Evolutionary conservation across 768 basidiomycete genomes (phyloP), one percentile per base, ranked within the genome.

Genomic region (Dacryopinax spathularia): DNA sequence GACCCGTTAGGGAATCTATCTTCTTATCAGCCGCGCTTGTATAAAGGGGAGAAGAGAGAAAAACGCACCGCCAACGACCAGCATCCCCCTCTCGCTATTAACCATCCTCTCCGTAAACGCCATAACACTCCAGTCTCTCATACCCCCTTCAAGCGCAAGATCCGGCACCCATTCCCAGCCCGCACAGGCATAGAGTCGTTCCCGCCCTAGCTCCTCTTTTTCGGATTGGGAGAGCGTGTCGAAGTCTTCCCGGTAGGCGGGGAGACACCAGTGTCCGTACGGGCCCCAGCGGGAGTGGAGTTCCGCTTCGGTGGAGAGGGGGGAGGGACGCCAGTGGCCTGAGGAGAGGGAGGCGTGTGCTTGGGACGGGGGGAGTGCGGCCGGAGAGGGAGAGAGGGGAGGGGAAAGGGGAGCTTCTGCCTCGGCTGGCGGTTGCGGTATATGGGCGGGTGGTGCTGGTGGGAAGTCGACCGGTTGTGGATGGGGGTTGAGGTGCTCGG

Each of bases 151-250:
- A n/a, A n/a, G n/a, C n/a, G n/a, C n/a, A n/a, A n/a, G n/a, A 13
- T 56, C 48, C 4, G 48, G 48, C 48, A 56, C 48, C 48, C 48
- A 56, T 29, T 56, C 48, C 48, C 48, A 56, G 25, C 48, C 48
- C 48, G 25, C 48, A 56, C 48, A 3, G 29, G 3, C 25, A 56
- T 29, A 3, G 48, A 22, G 48, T 29, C 25, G 25, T 29, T 56
- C 48, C 48, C 48, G 25, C 48, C 10, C 48, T 20, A 29, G 48
- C 48, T 9, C 25, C 29, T 56, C 48, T 56, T 56, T 29, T 5
- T 3, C 48, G 13, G 25, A 27, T 10, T 27, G 29, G 48, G 25
- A 27, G 48, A 2, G 13, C 48, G 7, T n/a, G n/a, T n/a, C n/a
- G n/a, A n/a, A n/a, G n/a, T n/a, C 22, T 3, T 25, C 5, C 22